Conservation (phyloP, 2,329 filamentous ascomycete species). For the Fusarium temperatum region DNA sequence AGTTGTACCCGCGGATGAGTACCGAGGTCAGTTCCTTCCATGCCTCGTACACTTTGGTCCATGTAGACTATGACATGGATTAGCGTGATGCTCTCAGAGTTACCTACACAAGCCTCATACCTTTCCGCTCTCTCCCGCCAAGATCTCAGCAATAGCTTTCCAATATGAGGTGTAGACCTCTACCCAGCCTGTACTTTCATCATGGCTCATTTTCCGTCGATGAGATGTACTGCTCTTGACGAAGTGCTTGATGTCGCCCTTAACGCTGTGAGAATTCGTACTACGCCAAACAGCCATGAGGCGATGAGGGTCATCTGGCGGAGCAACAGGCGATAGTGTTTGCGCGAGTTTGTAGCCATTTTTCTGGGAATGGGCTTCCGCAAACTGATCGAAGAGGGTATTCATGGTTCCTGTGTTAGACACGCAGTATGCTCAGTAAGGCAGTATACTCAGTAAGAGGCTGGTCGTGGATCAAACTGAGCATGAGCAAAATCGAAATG, state of each 20-base stretch:
- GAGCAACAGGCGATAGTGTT: slow-evolving; percentile 76
- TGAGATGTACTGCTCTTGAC: slow-evolving; percentile 68
- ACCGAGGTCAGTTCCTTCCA: slow-evolving; percentile 87
- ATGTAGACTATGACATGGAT: slow-evolving; percentile 62
- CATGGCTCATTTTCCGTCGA: slow-evolving; percentile 64
- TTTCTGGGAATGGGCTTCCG: slow-evolving; percentile 68
- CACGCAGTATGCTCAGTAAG: neutral
- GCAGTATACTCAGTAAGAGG: neutral
- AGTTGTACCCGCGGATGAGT: slow-evolving; percentile 83
- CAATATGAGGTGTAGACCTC: slow-evolving; percentile 87
- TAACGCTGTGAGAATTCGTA: slow-evolving; percentile 72
- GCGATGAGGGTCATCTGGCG: slow-evolving; percentile 68
- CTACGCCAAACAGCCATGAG: slow-evolving; percentile 76
- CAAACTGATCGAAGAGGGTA: slow-evolving; percentile 77
- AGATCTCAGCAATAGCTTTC: slow-evolving; percentile 79
- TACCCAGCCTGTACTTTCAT: slow-evolving; percentile 82
- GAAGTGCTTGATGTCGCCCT: slow-evolving; percentile 77
- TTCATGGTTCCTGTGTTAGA: slow-evolving; percentile 66
- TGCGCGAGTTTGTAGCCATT: slow-evolving; percentile 79
- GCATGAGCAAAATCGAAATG: neutral
- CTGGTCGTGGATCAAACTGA: neutral
- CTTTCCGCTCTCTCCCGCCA: slow-evolving; percentile 60
- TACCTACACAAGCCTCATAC: slow-evolving; percentile 35
- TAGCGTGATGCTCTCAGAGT: slow-evolving; percentile 2
- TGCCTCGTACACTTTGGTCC: slow-evolving; percentile 83